Percentiles rank a stretch among this genome's conserved stretches.
These are phyloP conservation scores for Maudiozyma turicensis DNA, from an alignment of 805 yeast genomes.

Conservation along the genomic window DNA sequence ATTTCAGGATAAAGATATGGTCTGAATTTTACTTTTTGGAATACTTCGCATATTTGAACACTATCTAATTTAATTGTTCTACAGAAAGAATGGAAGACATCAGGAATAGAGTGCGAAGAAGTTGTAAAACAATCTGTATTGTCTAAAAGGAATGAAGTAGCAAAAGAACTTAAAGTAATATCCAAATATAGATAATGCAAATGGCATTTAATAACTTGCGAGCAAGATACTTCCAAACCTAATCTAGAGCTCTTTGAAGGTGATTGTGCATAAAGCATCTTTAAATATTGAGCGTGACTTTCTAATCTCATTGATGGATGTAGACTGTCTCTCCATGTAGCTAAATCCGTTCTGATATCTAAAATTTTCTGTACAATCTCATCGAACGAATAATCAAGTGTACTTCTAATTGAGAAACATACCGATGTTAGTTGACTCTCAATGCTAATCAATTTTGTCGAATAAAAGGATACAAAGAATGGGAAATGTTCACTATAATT, in stretches of 20 bases:
- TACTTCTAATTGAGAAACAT: constrained; percentile 17
- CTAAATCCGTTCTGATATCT: constrained; percentile 10
- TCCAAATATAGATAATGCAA: constrained; percentile 14
- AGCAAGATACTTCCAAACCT: constrained; percentile 15
- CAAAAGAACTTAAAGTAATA: constrained; percentile 13
- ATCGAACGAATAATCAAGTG: constrained; percentile 14
- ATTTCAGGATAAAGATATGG: constrained; percentile 18
- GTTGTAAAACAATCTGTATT: constrained; percentile 10
- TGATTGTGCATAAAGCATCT: constrained; percentile 13
- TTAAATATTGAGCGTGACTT: constrained; percentile 15
- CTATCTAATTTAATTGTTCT: constrained; percentile 8
- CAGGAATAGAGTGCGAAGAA: constrained; percentile 12
- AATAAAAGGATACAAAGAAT: constrained; percentile 16
- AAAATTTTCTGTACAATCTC: constrained; percentile 14
- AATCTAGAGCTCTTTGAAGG: constrained; percentile 12
- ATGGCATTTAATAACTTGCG: constrained; percentile 17
- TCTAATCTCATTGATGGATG: constrained; percentile 17
- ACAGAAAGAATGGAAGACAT: constrained; percentile 7
- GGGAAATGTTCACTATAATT: constrained; percentile 16
- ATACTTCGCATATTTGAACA: constrained; percentile 13
- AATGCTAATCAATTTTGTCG: constrained; percentile 10
- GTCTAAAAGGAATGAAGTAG: constrained; percentile 16
- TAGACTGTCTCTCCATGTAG: constrained; percentile 17
- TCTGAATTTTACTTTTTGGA: constrained; percentile 12
- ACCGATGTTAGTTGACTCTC: constrained; percentile 10